Base-by-base conservation (phyloP, 2,329 filamentous ascomycete genomes). In the Penicillium griseofulvum region DNA sequence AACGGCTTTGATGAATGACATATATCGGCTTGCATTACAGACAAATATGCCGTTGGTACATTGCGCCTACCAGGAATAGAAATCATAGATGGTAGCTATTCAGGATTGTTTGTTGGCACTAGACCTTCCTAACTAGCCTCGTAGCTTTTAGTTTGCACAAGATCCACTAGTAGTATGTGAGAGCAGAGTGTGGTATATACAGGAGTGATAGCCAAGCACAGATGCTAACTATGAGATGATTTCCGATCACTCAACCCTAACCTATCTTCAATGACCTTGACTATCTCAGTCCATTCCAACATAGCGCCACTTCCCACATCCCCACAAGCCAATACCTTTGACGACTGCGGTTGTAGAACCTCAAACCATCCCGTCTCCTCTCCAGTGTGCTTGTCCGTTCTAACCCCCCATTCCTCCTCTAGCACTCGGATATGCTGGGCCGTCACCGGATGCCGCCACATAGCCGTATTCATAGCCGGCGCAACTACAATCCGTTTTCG, bases 361-460 rank as follows among this genome's bases (percentile, higher is more conserved):
- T 90, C 85, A 63, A 91, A 81, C 87, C 83, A 86, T 1, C 74
- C 75, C 8, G 68, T 65, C 8, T 57, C 54, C 7, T 62, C 52
- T 7, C 54, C 68, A 11, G 67, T 68, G 19, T 71, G 62, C 1
- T 73, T 76, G 12, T 62, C 55, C 9, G 17, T 47, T 3, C 31
- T 39, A 36, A 81, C 70, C 14, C 85, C 86, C 90, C 90, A 95
- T 50, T 90, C 87, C 39, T 87, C 81, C 58, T 86, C 81, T 31
- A 96, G 76, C 0, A 87, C 77, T 43, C 76, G 76, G 36, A 95
- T 75, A 60, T 95, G 90, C 60, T 81, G 83, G 38, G 75, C 80
- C 1, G 91, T 95, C 42, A 95, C 77, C 2, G 91, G 91, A 68
- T 96, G 90, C 52, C 81, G 78, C 87, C 88, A 95, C 91, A 96